Percentiles rank a stretch among this genome's conserved stretches.
These are phyloP conservation scores for Canna indica DNA, from an alignment of 176 grass and related monocot species.

Conservation along the genomic window DNA sequence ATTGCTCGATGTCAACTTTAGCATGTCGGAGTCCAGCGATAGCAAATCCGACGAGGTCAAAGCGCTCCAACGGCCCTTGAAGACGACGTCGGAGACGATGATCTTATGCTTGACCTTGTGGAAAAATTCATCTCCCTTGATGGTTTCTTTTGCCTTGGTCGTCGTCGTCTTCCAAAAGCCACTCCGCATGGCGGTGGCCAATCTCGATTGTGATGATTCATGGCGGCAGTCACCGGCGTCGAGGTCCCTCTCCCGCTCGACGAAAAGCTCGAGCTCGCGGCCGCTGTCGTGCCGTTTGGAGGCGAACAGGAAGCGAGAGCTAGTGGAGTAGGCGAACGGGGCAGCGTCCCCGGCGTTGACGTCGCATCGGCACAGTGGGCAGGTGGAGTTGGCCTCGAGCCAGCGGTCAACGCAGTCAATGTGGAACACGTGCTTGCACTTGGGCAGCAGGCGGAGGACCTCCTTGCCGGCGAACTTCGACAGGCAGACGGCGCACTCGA, in stretches of 20 bases:
- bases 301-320: conserved; percentile 38
- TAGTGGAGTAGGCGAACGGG: conserved; percentile 38
- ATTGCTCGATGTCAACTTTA: too few relatives aligned
- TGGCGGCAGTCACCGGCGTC: too few relatives aligned
- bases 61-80: conserved; percentile 91
- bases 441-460: conserved; percentile 74
- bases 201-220: too few relatives aligned
- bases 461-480: conserved; percentile 59
- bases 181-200: too few relatives aligned
- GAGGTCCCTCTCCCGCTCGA: background rate
- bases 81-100: too few relatives aligned
- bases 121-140: conserved; percentile 11
- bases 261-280: conserved; percentile 6
- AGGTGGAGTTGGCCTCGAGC: conserved; percentile 62
- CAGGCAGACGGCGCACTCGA: conserved; percentile 88
- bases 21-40: conserved; percentile 40
- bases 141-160: too few relatives aligned
- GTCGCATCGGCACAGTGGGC: too few relatives aligned
- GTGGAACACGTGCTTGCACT: conserved; percentile 80
- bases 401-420: conserved; percentile 70
- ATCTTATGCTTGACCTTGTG: conserved; percentile 65
- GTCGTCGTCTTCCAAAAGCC: too few relatives aligned
- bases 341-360: conserved; percentile 31
- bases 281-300: background rate
- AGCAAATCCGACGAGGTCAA: conserved; percentile 67